Evolutionary conservation across 345 rosid genomes (phyloP), one percentile per base, ranked within the genome.

Genomic region (Eutrema japonicum): DNA sequence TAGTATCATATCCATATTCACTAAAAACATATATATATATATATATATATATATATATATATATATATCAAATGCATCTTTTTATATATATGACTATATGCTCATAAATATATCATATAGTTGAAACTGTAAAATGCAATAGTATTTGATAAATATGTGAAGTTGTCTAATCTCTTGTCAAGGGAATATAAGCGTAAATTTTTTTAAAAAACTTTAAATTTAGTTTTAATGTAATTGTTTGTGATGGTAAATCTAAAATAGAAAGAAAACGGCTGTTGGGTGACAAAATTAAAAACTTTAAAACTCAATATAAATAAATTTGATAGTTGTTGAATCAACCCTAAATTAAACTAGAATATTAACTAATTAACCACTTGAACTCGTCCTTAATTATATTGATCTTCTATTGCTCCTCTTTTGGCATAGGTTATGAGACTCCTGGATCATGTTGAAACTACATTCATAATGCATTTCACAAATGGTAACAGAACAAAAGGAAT

Each of bases 401-500:
- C 8, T 47, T n/a, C 73, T 82, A 58, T 35, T 79, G 71, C 38
- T 86, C 81, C 6, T 52, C 41, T 13, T 35, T 87, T 29, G 8
- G 18, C 46, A 45, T 43, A 87, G 88, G 81, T 86, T 33, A 73
- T 64, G 53, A 86, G 55, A 75, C 81, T 86, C 6, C 64, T 84
- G 85, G 90, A 83, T 41, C 69, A 81, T 52, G 85, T 84, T 59
- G 92, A 88, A 73, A 61, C 75, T 13, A 81, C 86, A 3, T 92
- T 84, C 69, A 54, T 84, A 32, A 89, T 86, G 80, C 94, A 92
- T 74, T 92, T 89, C 51, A 63, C 89, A 0, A 89, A 89, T 64
- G 96, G 86, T 60, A 88, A 88, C 40, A 82, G 73, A 51, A 82
- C 83, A n/a, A 85, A 84, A 79, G 94, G 81, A 59, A 85, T 89